Conservation (phyloP, 306 rosid species). For the Lithocarpus polystachyus region DNA sequence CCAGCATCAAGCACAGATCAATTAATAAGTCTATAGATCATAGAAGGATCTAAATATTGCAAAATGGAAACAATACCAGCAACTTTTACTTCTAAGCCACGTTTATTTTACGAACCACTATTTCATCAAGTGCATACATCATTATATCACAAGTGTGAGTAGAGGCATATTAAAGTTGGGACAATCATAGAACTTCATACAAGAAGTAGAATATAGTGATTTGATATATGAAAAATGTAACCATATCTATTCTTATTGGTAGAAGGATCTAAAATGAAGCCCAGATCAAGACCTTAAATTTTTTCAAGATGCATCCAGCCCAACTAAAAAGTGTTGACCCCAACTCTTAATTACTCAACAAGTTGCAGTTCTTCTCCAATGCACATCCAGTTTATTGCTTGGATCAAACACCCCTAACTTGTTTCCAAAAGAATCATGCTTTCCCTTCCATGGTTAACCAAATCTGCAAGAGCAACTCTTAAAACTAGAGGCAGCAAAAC, state of each 20-base stretch:
- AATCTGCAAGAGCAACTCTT: neutral
- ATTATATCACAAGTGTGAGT: neutral
- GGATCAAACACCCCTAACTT: neutral
- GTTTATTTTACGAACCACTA: neutral
- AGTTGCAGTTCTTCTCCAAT: neutral
- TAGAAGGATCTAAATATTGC: neutral
- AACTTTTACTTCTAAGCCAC: constrained; percentile 8
- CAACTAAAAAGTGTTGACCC: neutral
- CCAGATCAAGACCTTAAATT: neutral
- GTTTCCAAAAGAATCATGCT: neutral
- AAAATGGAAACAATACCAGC: neutral
- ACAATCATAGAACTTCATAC: neutral
- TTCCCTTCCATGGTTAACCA: neutral
- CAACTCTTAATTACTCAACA: neutral
- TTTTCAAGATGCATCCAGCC: neutral
- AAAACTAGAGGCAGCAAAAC: neutral
- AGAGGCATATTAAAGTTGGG: neutral
- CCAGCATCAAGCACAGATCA: constrained; percentile 25
- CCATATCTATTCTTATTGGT: neutral
- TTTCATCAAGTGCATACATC: neutral
- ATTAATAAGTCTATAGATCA: neutral
- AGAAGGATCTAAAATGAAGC: neutral
- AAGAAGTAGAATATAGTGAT: neutral
- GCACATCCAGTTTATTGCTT: neutral
- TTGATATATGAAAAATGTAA: neutral